Percentiles rank a stretch among this genome's conserved stretches.
Evolutionary conservation across 176 grass and related monocot genomes (phyloP).

Genomic region (Phragmites australis): DNA sequence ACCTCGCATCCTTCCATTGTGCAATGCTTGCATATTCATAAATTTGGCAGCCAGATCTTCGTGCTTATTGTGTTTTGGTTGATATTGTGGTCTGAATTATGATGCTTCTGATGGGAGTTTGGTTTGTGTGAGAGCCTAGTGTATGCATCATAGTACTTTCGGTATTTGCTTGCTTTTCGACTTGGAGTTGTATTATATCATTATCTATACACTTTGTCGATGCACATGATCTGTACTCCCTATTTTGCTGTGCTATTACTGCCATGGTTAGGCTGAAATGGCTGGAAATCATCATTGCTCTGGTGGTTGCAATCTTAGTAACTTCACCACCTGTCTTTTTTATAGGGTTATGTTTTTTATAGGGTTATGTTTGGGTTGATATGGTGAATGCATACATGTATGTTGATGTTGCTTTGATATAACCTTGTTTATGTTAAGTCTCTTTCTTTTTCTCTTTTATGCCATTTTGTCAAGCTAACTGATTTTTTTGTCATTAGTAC

Average conservation of each 20-base stretch:
- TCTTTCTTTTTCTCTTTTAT: neutral
- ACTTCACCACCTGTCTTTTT: neutral
- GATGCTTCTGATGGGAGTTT: neutral
- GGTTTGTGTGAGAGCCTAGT: neutral
- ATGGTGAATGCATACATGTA: neutral
- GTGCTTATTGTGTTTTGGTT: neutral
- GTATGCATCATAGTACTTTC: neutral
- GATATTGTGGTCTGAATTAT: neutral
- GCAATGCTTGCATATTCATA: neutral
- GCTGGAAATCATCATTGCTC: neutral
- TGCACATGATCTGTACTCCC: neutral
- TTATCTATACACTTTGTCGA: neutral
- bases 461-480: neutral
- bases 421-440: neutral
- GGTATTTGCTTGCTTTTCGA: neutral
- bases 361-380: neutral
- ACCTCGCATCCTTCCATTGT: neutral
- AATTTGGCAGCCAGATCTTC: neutral
- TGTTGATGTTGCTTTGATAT: neutral
- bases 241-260: neutral
- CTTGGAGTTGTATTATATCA: neutral
- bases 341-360: neutral
- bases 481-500: neutral
- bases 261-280: neutral
- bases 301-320: neutral